Evolutionary conservation across 306 rosid species (phyloP).

Genomic region (Fragaria nilgerrensis): DNA sequence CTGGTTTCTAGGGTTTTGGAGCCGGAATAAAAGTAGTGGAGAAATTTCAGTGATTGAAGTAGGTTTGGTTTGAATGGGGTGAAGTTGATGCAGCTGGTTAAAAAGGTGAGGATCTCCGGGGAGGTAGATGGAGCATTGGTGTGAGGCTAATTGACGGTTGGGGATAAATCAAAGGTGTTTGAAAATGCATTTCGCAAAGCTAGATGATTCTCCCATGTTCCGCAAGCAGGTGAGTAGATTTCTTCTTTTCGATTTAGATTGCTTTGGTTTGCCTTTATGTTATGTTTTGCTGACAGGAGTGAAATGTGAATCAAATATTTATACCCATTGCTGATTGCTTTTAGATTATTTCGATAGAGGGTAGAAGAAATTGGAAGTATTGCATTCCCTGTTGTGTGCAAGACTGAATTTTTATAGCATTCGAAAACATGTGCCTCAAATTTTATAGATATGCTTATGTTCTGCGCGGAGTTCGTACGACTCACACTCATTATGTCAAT

Average conservation of each 20-base stretch:
- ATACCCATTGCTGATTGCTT: background rate
- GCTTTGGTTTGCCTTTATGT: background rate
- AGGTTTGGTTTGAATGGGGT: slow-evolving; percentile 7
- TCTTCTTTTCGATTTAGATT: background rate
- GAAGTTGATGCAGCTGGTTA: background rate
- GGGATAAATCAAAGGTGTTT: background rate
- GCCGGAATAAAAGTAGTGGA: slow-evolving; percentile 5
- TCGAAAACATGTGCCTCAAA: background rate
- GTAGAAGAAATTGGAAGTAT: background rate
- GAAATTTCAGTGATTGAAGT: background rate
- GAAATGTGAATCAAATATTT: background rate
- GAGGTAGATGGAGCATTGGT: background rate
- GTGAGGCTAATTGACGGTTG: slow-evolving; percentile 18
- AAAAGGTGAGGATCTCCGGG: too few relatives aligned
- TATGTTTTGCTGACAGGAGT: background rate
- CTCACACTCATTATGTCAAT: background rate
- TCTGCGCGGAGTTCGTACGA: background rate
- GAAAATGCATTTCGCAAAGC: slow-evolving; percentile 95
- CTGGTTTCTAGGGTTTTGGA: slow-evolving; percentile 52
- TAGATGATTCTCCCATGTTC: slow-evolving; percentile 99
- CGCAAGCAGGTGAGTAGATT: slow-evolving; percentile 83
- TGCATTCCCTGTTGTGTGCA: background rate
- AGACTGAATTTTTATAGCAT: background rate
- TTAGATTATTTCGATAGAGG: background rate
- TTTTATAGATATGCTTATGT: background rate